phyloP scores from a whole-genome alignment of 805 yeast genomes.

The Debaryomyces hansenii region DNA sequence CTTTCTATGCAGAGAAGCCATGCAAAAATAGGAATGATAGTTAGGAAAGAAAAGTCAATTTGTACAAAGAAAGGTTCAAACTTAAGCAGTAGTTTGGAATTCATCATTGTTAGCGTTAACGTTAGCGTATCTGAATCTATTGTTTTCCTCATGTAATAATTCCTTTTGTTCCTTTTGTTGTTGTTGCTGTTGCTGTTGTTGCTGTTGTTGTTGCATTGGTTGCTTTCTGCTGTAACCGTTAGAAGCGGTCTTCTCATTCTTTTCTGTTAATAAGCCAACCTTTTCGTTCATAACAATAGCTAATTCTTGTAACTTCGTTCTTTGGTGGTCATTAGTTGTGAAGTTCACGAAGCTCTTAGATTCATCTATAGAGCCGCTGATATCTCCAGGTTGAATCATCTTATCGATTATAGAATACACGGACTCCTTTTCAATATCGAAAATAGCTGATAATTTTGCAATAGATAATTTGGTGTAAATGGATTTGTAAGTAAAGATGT shows the following conservation, averaged over 20 bases:
- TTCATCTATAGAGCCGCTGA: constrained; percentile 73
- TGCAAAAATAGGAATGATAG: constrained; percentile 5
- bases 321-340: constrained; percentile 67
- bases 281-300: constrained; percentile 83
- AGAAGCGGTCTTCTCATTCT: constrained; percentile 79
- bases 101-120: constrained; percentile 45
- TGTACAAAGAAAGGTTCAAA: neutral
- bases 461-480: constrained; percentile 76
- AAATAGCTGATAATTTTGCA: constrained; percentile 60
- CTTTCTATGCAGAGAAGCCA: constrained; percentile 5
- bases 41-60: neutral
- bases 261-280: constrained; percentile 73
- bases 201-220: constrained; percentile 35
- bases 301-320: constrained; percentile 82
- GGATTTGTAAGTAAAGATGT: constrained; percentile 77
- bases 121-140: constrained; percentile 45
- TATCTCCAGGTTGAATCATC: constrained; percentile 77
- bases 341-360: constrained; percentile 63
- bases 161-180: constrained; percentile 32
- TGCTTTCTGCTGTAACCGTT: constrained; percentile 61
- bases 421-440: constrained; percentile 57
- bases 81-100: constrained; percentile 34
- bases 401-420: constrained; percentile 67
- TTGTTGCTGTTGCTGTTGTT: constrained; percentile 31
- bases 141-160: constrained; percentile 35